Evolutionary conservation across 2,329 filamentous ascomycete species (phyloP), one percentile per base, ranked within the genome.

Genomic region (Diaporthe aspalathi): DNA sequence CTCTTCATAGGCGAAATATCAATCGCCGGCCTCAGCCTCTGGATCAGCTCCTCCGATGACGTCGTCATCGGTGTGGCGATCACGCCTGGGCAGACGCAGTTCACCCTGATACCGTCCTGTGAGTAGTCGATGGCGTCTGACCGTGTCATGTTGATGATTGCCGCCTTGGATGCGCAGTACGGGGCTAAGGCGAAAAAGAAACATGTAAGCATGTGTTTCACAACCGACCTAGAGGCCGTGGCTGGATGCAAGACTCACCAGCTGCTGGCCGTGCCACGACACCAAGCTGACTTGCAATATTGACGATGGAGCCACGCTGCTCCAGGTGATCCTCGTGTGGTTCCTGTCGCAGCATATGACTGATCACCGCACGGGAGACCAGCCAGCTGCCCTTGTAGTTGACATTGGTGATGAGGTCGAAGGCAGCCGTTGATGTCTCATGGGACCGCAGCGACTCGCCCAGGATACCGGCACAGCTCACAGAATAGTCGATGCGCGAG

Each of bases 101-200:
- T 83, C 29, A 83, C 75, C 17, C 81, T 76, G 60, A 83, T 82
- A 1, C 76, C 77, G 47, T 83, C 79, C n/a, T 67, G 70, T 0
- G 87, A 85, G 75, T 89, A 89, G 73, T 90, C 85, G 24, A 89
- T 88, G 1, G 86, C 87, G 73, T 89, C 88, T 0, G 85, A 81
- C 7, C 84, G 80, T 0, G 88, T 90, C 84, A 90, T 84, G 27
- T 85, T 86, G 63, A 90, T 85, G 2, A 90, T 83, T 0, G 88
- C 88, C 17, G 87, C 84, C 73, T 90, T 91, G 5, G 87, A 89
- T 0, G 84, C 86, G 68, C 86, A 89, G 73, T 90, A 90, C 1
- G 86, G 83, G 12, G 87, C 87, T 87, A n/a, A n/a, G n/a, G n/a
- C n/a, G 54, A 50, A 5, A 14, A 17, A 20, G 5, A 14, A 24